Evolutionary conservation across 371 early-diverging fungal genomes (phyloP).

Genomic region (Circinella umbellata): DNA sequence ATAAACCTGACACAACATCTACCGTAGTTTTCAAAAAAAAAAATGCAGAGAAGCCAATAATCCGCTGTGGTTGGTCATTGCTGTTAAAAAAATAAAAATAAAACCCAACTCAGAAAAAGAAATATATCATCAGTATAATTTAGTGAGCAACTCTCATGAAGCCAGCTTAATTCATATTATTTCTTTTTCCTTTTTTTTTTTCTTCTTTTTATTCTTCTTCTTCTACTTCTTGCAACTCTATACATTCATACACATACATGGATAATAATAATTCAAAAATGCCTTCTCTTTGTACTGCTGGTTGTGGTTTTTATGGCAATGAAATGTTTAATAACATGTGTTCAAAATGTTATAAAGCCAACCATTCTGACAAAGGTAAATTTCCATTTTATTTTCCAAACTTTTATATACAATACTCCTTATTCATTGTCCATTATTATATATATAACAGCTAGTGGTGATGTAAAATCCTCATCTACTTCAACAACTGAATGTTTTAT

Average conservation of each 20-base stretch:
- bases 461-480: slow-evolving; percentile 2
- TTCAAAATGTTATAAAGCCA: slow-evolving; percentile 76
- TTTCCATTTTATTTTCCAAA: not conserved
- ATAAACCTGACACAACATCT: too few species aligned
- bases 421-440: not conserved
- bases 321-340: slow-evolving; percentile 76
- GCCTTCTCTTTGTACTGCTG: slow-evolving; percentile 61
- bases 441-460: not conserved
- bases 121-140: too few species aligned
- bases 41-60: too few species aligned
- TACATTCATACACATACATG: not conserved
- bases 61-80: too few species aligned
- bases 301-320: slow-evolving; percentile 70
- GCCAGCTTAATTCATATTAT: too few species aligned
- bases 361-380: slow-evolving; percentile 44
- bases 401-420: not conserved
- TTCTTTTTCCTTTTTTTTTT: too few species aligned
- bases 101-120: too few species aligned
- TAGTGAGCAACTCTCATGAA: too few species aligned
- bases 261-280: slow-evolving; percentile 34
- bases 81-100: too few species aligned
- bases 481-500: not conserved
- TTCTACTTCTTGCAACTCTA: not conserved
- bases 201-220: not conserved
- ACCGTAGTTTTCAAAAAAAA: too few species aligned